phyloP scores from a whole-genome alignment of 495 filamentous ascomycete species.

The Aspergillus leporis region DNA sequence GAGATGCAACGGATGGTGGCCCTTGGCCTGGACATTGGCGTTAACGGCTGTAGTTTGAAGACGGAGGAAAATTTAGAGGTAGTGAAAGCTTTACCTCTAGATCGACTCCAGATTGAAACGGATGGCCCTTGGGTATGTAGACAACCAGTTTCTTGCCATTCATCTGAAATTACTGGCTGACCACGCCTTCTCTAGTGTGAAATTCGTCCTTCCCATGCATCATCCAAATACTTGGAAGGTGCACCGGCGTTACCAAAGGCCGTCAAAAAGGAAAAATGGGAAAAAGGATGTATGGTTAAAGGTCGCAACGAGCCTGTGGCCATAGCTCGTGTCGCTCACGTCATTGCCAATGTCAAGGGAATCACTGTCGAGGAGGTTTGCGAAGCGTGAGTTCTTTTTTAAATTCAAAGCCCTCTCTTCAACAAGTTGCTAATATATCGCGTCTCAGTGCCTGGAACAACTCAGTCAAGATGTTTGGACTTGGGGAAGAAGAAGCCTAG shows the following conservation, averaged over 20 bases:
- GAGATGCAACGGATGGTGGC: slow-evolving; percentile 78
- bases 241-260: slow-evolving; percentile 49
- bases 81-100: slow-evolving; percentile 71
- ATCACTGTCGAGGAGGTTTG: slow-evolving; percentile 76
- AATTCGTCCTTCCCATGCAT: slow-evolving; percentile 55
- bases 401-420: not conserved
- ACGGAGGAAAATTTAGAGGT: slow-evolving; percentile 85
- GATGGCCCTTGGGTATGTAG: slow-evolving; percentile 79
- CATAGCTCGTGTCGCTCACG: slow-evolving; percentile 81
- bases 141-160: not conserved
- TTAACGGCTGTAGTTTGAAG: slow-evolving; percentile 93
- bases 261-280: slow-evolving; percentile 96
- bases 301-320: slow-evolving; percentile 87
- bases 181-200: slow-evolving; percentile 44
- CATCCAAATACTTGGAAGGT: slow-evolving; percentile 46
- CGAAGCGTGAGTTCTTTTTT: slow-evolving; percentile 61
- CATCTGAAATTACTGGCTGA: slow-evolving; percentile 4
- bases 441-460: slow-evolving; percentile 70
- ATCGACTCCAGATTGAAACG: slow-evolving; percentile 83
- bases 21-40: slow-evolving; percentile 77
- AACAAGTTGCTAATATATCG: slow-evolving; percentile 19
- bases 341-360: slow-evolving; percentile 82
- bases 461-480: slow-evolving; percentile 74
- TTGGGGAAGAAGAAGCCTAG: slow-evolving; percentile 53
- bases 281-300: slow-evolving; percentile 79